phyloP scores from a whole-genome alignment of 2,329 filamentous ascomycete genomes.

The Cercospora citrullina region DNA sequence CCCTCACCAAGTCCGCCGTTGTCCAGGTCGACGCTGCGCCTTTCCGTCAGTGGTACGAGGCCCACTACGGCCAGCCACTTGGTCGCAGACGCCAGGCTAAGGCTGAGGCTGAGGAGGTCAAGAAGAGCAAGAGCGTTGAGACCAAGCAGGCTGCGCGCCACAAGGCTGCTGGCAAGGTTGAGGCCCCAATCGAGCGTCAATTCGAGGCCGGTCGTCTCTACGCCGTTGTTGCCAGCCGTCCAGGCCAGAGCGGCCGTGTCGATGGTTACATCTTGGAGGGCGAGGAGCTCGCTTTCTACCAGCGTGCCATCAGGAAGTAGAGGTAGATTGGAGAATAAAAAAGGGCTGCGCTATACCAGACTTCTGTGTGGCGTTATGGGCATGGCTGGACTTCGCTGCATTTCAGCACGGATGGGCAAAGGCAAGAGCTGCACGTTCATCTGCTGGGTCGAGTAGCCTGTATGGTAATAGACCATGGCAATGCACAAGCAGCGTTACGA shows the following conservation, averaged over 20 bases:
- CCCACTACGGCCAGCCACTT: constrained; percentile 91
- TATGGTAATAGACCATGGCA: constrained; percentile 19
- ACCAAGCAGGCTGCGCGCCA: constrained; percentile 93
- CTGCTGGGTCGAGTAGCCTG: constrained; percentile 17
- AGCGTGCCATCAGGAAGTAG: constrained; percentile 99
- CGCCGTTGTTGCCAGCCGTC: constrained; percentile 87
- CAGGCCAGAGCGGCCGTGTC: constrained; percentile 92
- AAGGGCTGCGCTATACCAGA: constrained; percentile 11
- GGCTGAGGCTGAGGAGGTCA: constrained; percentile 64
- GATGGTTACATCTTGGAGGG: constrained; percentile 99
- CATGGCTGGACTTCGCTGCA: constrained; percentile 28
- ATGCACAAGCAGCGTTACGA: constrained; percentile 19
- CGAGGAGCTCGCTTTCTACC: constrained; percentile 99
- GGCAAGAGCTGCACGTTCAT: constrained; percentile 22
- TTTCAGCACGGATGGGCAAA: constrained; percentile 23
- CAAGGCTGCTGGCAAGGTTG: constrained; percentile 86
- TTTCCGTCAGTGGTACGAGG: constrained; percentile 99
- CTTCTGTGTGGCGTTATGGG: constrained; percentile 29
- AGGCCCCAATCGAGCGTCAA: constrained; percentile 89
- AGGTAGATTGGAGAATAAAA: constrained; percentile 31
- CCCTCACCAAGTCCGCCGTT: constrained; percentile 97
- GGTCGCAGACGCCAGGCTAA: constrained; percentile 84
- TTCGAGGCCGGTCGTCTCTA: constrained; percentile 99
- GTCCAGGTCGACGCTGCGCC: constrained; percentile 98
- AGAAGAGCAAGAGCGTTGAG: constrained; percentile 95